Conservation (phyloP, 495 filamentous ascomycete genomes). For the Ascobolus immersus region DNA sequence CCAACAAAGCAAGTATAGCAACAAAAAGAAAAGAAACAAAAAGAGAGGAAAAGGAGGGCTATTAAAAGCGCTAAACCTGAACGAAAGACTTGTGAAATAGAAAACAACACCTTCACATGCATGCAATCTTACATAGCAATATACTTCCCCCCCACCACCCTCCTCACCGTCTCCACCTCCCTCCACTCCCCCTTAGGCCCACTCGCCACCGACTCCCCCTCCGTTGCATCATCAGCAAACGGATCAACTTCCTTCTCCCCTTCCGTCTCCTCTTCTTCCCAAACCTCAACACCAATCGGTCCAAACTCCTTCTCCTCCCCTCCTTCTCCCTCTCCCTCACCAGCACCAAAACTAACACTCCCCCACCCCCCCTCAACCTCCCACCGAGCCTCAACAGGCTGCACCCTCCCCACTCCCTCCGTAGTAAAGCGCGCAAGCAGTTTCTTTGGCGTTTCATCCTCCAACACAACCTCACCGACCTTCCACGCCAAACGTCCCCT, state of each 20-base stretch:
- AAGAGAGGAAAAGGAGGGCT: slow-evolving; percentile 9
- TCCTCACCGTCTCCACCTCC: slow-evolving; percentile 42
- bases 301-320: background rate
- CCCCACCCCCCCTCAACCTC: slow-evolving; percentile 29
- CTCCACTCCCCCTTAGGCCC: slow-evolving; percentile 35
- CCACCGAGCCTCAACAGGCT: slow-evolving; percentile 58
- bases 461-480: slow-evolving; percentile 51
- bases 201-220: slow-evolving; percentile 14
- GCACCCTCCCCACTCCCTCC: slow-evolving; percentile 48
- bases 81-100: too few relatives aligned
- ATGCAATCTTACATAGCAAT: slow-evolving; percentile 21
- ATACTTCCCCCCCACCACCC: slow-evolving; percentile 59
- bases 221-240: slow-evolving; percentile 36
- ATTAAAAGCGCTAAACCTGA: too few relatives aligned
- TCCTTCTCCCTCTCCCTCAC: slow-evolving; percentile 6
- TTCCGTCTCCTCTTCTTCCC: slow-evolving; percentile 1
- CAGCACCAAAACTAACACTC: slow-evolving; percentile 20
- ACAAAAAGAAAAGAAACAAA: slow-evolving; percentile 3
- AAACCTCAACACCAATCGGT: slow-evolving; percentile 1
- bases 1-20: background rate
- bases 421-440: slow-evolving; percentile 26
- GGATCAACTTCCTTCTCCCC: slow-evolving; percentile 23
- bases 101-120: slow-evolving; percentile 7
- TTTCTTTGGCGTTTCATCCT: slow-evolving; percentile 22
- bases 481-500: slow-evolving; percentile 74